Evolutionary conservation across 305 asterid species (phyloP).

Genomic region (Solanum hybrid): DNA sequence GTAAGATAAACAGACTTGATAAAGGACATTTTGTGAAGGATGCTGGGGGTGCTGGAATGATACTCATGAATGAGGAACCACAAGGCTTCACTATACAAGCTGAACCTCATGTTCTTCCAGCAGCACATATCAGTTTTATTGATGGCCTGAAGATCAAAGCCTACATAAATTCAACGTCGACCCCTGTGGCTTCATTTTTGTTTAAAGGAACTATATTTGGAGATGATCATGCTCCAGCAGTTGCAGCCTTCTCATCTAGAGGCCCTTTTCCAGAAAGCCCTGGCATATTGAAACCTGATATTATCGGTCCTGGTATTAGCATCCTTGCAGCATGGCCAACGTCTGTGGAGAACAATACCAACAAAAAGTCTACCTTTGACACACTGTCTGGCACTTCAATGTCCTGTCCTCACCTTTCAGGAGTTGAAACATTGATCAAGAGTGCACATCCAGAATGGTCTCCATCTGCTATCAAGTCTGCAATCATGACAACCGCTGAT

Average conservation of each 20-base stretch:
- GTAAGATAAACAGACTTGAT: not conserved
- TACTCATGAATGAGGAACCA: conserved; percentile 3
- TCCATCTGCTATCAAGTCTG: conserved; percentile 3
- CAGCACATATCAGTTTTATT: conserved; percentile 19
- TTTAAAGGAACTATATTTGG: conserved; percentile 21
- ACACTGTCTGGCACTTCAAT: conserved; percentile 4
- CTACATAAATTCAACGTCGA: conserved; percentile 12
- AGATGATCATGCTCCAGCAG: not conserved
- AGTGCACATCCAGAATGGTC: conserved; percentile 2
- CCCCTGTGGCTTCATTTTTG: conserved; percentile 17
- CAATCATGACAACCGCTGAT: conserved; percentile 3
- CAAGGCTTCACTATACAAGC: not conserved
- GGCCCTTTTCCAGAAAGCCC: conserved; percentile 1
- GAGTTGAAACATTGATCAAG: conserved; percentile 4
- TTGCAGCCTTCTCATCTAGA: not conserved
- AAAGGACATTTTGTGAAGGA: conserved; percentile 16
- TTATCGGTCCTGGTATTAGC: conserved; percentile 6
- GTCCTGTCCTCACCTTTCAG: conserved; percentile 11
- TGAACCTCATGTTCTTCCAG: conserved; percentile 18
- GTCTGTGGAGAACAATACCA: conserved; percentile 1
- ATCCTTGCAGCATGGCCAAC: conserved; percentile 4
- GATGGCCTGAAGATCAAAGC: conserved; percentile 14
- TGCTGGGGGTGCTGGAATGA: conserved; percentile 24
- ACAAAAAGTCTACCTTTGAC: not conserved
- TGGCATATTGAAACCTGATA: conserved; percentile 4